Conservation (phyloP, 345 rosid genomes). For the Passiflora organensis region DNA sequence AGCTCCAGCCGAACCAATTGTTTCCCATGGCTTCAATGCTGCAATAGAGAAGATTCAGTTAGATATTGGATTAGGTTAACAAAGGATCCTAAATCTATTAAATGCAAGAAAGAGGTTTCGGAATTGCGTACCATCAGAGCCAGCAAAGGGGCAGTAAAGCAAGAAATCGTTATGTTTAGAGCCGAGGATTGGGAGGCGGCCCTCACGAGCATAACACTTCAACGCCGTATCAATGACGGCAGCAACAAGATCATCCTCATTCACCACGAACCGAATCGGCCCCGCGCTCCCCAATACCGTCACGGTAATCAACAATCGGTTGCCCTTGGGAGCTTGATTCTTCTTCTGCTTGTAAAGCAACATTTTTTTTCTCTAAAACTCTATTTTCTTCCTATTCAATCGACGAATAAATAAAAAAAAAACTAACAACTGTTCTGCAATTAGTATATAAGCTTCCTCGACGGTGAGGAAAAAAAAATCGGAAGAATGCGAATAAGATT, state of each 20-base stretch:
- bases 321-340: constrained; percentile 54
- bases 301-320: constrained; percentile 66
- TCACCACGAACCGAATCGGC: constrained; percentile 86
- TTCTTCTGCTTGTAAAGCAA: constrained; percentile 84
- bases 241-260: constrained; percentile 66
- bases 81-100: not conserved
- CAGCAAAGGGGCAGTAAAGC: constrained; percentile 57
- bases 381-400: not conserved
- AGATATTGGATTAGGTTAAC: too few relatives aligned
- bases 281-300: constrained; percentile 92
- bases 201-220: constrained; percentile 92
- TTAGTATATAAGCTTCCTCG: too few relatives aligned
- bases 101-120: not conserved
- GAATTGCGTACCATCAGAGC: constrained; percentile 48
- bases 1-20: constrained; percentile 70
- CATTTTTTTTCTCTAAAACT: constrained; percentile 51
- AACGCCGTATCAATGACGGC: constrained; percentile 76
- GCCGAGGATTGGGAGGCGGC: constrained; percentile 90
- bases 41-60: too few relatives aligned
- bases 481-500: constrained; percentile 15
- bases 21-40: constrained; percentile 73
- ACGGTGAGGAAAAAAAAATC: constrained; percentile 6
- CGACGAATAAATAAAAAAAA: constrained; percentile 8
- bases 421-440: too few relatives aligned
- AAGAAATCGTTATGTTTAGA: constrained; percentile 67